Base-by-base conservation (phyloP, 1,139 yeast species). In the Debaryomyces fabryi region DNA sequence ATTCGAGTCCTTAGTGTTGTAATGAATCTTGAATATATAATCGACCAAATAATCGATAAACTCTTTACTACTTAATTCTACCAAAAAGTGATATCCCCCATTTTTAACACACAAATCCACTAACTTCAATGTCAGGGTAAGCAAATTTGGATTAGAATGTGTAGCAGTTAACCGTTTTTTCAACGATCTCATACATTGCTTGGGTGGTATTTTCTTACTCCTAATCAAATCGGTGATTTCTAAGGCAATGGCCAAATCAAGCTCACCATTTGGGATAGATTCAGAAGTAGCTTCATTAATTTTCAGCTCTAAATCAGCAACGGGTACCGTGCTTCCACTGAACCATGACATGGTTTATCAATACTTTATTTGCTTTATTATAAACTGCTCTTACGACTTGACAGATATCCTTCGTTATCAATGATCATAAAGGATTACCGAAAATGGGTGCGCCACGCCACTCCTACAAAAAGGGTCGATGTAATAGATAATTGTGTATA, bases 151-250 rank as follows among this genome's bases (percentile, higher is more conserved):
- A 58, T 86, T 86, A 29, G 69, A 62, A 56, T 82, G 79, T 16
- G 82, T 78, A 50, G 79, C 72, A 25, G 85, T 73, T 35, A 92
- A 71, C 44, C 97, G 76, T 56, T 85, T 86, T 72, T 90, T 91
- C 53, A 93, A 70, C 15, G 86, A 72, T 54, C 96, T 72, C 96
- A 92, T 88, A 42, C 96, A 90, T 54, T 86, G 93, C 60, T 83
- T 86, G 4, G 97, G 81, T 1, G 86, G 79, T n/a, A 90, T 82
- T 53, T 87, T 83, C 62, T 91, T 91, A 47, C 96, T 85, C 56
- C 97, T 78, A 44, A 93, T 89, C 45, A 85, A 64, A 67, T 93
- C 99, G 47, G 97, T 88, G 49, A 93, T 82, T 63, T 93, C 99
- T 52, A 93, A 74, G 8, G 95, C 92, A 45, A 82, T 75, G 6